Percentiles rank a stretch among this genome's conserved stretches.
These are phyloP conservation scores for Dendrostoma leiphaemia DNA, from an alignment of 2,329 filamentous ascomycete species.

Conservation along the genomic window DNA sequence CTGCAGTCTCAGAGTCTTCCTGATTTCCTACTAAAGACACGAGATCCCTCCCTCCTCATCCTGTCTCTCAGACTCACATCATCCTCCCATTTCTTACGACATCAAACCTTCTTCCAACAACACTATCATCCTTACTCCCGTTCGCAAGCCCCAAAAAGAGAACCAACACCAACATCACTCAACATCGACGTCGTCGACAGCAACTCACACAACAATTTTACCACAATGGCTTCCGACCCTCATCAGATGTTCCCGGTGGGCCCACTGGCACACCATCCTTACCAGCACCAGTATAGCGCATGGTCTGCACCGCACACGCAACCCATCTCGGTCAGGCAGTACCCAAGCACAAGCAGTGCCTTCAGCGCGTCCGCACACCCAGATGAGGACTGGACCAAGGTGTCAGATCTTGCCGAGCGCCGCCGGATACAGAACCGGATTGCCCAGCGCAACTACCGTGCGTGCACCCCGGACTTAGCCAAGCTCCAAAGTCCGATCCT, in stretches of 20 bases:
- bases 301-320: constrained; percentile 17
- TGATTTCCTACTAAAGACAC: constrained; percentile 2
- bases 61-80: constrained; percentile 3
- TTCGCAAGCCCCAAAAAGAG: background rate
- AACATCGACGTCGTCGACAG: background rate
- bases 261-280: constrained; percentile 14
- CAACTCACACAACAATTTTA: background rate
- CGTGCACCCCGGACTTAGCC: too few species aligned
- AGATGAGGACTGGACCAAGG: constrained; percentile 99
- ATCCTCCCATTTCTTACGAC: constrained; percentile 1
- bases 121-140: background rate
- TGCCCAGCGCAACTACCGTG: constrained; percentile 96
- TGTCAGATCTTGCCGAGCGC: constrained; percentile 92
- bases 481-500: too few species aligned
- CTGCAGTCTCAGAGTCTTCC: background rate
- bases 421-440: constrained; percentile 96
- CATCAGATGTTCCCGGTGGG: constrained; percentile 19
- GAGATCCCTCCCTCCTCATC: background rate
- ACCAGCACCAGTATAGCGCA: constrained; percentile 17
- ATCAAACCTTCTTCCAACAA: background rate
- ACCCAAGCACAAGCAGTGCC: constrained; percentile 74
- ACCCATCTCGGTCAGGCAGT: constrained; percentile 18
- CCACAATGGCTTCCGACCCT: constrained; percentile 17
- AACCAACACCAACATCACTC: background rate
- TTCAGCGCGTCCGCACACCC: constrained; percentile 93